Evolutionary conservation across 2,329 filamentous ascomycete genomes (phyloP).

Genomic region (Tothia fuscella): DNA sequence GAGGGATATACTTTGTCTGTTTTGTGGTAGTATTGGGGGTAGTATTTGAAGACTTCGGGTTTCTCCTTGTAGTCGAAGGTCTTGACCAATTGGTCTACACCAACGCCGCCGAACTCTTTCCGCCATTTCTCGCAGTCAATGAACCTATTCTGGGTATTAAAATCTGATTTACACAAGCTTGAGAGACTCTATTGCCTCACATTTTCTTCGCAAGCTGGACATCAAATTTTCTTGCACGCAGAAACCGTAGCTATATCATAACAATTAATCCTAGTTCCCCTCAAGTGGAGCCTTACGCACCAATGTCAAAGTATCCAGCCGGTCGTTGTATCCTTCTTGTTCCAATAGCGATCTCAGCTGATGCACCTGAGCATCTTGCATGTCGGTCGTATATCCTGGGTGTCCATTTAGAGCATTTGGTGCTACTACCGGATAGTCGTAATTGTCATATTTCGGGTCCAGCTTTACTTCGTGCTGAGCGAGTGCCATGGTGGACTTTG

Average conservation of each 20-base stretch:
- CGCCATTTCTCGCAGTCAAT: conserved; percentile 84
- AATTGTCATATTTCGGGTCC: conserved; percentile 90
- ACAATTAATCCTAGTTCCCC: not conserved
- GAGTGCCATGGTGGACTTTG: conserved; percentile 8
- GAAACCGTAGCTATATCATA: conserved; percentile 63
- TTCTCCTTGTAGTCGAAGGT: conserved; percentile 85
- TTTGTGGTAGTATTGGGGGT: conserved; percentile 99
- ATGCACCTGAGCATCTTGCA: conserved; percentile 80
- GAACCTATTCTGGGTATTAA: conserved; percentile 53
- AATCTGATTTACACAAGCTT: too few relatives aligned
- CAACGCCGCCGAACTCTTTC: conserved; percentile 54
- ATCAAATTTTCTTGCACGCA: conserved; percentile 92
- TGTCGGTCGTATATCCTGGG: conserved; percentile 71
- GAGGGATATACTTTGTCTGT: conserved; percentile 53
- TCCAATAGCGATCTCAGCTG: conserved; percentile 81
- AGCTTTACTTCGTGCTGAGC: conserved; percentile 26
- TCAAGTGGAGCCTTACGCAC: conserved; percentile 33
- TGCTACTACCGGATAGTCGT: conserved; percentile 77
- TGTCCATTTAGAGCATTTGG: conserved; percentile 62
- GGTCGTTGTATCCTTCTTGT: conserved; percentile 65
- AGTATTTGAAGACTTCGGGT: conserved; percentile 72
- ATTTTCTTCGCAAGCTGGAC: conserved; percentile 74
- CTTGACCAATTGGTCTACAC: conserved; percentile 66
- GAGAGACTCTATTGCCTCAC: conserved; percentile 33
- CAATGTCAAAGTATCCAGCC: conserved; percentile 85